Conservation (phyloP, 495 filamentous ascomycete species). For the Daldinia bambusicola region DNA sequence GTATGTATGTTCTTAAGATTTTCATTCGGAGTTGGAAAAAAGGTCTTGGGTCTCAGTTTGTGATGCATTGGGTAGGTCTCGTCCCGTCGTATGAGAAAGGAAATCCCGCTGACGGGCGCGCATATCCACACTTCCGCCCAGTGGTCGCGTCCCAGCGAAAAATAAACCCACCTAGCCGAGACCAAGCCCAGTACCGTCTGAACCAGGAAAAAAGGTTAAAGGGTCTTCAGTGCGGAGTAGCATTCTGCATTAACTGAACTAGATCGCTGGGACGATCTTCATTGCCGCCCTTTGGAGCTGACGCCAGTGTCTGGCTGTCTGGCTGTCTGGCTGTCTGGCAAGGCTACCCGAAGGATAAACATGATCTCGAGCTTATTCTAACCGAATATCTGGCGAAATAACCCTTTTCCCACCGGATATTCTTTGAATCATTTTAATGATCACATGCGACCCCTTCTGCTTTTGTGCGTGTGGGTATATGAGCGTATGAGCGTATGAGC, state of each 20-base stretch:
- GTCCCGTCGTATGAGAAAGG: neutral
- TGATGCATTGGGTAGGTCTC: neutral
- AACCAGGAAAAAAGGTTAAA: slow-evolving; percentile 17
- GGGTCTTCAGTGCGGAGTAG: slow-evolving; percentile 24
- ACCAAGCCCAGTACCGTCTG: slow-evolving; percentile 13
- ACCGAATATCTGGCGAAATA: slow-evolving; percentile 1
- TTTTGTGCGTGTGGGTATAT: neutral
- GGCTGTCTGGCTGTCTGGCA: slow-evolving; percentile 13
- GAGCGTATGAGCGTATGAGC: neutral
- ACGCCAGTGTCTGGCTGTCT: slow-evolving; percentile 12
- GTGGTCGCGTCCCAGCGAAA: slow-evolving; percentile 7
- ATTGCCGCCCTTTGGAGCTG: slow-evolving; percentile 36
- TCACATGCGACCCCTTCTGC: neutral
- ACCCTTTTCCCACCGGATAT: neutral
- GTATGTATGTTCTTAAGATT: slow-evolving; percentile 12
- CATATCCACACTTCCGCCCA: slow-evolving; percentile 13
- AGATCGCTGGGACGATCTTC: slow-evolving; percentile 45
- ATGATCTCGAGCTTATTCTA: slow-evolving; percentile 15
- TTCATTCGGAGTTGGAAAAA: slow-evolving; percentile 30
- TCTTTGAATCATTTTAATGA: neutral
- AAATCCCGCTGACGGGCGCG: slow-evolving; percentile 1
- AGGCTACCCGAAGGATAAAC: slow-evolving; percentile 27
- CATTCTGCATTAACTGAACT: slow-evolving; percentile 32
- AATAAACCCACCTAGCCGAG: slow-evolving; percentile 6
- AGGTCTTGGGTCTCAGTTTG: neutral